These are phyloP conservation scores for Fusarium transvaalense DNA, from an alignment of 2,329 filamentous ascomycete genomes.

Conservation along the genomic window DNA sequence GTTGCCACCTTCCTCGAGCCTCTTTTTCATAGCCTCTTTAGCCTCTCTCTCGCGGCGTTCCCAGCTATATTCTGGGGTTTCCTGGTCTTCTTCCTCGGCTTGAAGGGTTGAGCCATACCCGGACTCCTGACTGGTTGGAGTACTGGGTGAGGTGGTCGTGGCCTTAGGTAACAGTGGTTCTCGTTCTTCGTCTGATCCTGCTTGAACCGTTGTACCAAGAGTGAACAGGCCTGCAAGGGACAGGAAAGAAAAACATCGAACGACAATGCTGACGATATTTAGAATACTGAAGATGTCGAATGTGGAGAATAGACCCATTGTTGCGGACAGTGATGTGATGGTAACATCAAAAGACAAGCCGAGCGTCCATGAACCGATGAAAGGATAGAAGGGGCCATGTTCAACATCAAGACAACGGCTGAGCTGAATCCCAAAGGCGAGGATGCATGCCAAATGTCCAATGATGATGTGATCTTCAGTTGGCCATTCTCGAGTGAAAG, in stretches of 20 bases:
- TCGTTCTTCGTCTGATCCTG: slow-evolving; percentile 65
- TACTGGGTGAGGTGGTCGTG: slow-evolving; percentile 38
- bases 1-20: slow-evolving; percentile 78
- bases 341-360: slow-evolving; percentile 68
- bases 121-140: slow-evolving; percentile 44
- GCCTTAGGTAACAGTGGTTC: slow-evolving; percentile 66
- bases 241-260: slow-evolving; percentile 41
- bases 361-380: slow-evolving; percentile 72
- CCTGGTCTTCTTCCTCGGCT: slow-evolving; percentile 55
- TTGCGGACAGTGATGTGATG: slow-evolving; percentile 53
- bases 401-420: slow-evolving; percentile 64
- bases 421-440: slow-evolving; percentile 73
- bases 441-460: slow-evolving; percentile 70
- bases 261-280: slow-evolving; percentile 41
- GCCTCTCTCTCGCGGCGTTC: slow-evolving; percentile 65
- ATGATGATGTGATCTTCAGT: slow-evolving; percentile 65
- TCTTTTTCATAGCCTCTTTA: slow-evolving; percentile 72
- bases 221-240: slow-evolving; percentile 33
- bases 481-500: slow-evolving; percentile 55
- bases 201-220: slow-evolving; percentile 33
- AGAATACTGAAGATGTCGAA: slow-evolving; percentile 39
- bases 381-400: slow-evolving; percentile 71
- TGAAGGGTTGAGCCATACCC: slow-evolving; percentile 59
- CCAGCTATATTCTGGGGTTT: slow-evolving; percentile 65
- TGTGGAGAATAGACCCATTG: slow-evolving; percentile 4